Conservation (phyloP, 2,329 filamentous ascomycete species). For the Penicillium sp. region DNA sequence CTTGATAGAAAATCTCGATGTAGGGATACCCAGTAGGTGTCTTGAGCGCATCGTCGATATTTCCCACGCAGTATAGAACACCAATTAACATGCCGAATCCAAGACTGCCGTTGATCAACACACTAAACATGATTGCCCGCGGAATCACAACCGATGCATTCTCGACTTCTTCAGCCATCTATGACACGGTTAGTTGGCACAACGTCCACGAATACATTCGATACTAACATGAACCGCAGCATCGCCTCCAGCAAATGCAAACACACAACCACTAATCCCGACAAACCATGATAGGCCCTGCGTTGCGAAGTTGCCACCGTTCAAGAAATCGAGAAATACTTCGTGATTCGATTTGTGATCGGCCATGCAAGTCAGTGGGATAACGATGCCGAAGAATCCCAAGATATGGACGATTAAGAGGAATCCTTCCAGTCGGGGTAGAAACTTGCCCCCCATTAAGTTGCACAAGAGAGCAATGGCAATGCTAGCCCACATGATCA, state of each 20-base stretch:
- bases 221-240: background rate
- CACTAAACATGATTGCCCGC: background rate
- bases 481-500: background rate
- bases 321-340: background rate
- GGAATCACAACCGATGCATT: background rate
- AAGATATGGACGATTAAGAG: background rate
- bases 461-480: background rate
- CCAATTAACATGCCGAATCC: conserved; percentile 27
- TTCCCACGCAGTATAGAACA: conserved; percentile 31
- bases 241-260: background rate
- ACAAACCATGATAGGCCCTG: background rate
- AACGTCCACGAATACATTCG: background rate
- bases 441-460: background rate
- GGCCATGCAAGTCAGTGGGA: background rate
- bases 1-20: conserved; percentile 42
- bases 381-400: background rate
- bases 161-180: background rate
- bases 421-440: background rate
- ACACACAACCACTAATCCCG: background rate
- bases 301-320: background rate
- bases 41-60: conserved; percentile 27
- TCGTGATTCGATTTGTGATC: background rate
- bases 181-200: background rate
- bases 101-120: background rate
- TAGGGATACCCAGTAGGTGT: conserved; percentile 33